phyloP scores from a whole-genome alignment of 2,329 filamentous ascomycete genomes.

The Arthrobotrys conoides region DNA sequence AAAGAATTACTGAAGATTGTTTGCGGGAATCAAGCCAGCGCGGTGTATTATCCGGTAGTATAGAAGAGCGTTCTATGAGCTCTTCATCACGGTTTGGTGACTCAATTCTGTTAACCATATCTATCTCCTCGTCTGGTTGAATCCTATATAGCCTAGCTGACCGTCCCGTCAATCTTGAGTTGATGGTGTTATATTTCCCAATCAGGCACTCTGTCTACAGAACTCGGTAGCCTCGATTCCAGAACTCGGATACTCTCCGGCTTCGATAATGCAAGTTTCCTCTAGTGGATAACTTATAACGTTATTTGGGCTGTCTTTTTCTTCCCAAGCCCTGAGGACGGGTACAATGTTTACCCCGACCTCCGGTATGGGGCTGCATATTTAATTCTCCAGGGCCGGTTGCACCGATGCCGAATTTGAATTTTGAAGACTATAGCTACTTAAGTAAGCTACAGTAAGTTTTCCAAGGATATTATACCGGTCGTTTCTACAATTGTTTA shows the following conservation, averaged over 20 bases:
- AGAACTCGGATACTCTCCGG: constrained; percentile 1
- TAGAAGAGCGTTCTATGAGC: neutral
- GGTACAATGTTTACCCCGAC: too few relatives aligned
- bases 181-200: constrained; percentile 2
- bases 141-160: neutral
- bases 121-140: neutral
- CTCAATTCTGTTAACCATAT: neutral
- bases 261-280: neutral
- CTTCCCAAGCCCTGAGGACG: too few relatives aligned
- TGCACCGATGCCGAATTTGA: too few relatives aligned
- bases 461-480: too few relatives aligned
- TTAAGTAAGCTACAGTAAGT: too few relatives aligned
- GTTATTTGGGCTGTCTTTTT: constrained; percentile 19
- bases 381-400: too few relatives aligned
- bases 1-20: neutral
- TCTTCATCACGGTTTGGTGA: neutral
- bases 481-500: too few relatives aligned
- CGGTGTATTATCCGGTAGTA: neutral
- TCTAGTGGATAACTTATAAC: neutral
- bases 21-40: neutral
- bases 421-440: too few relatives aligned
- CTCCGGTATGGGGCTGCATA: too few relatives aligned
- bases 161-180: neutral
- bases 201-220: neutral
- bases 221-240: too few relatives aligned